Conservation (phyloP, 768 basidiomycete species). For the Rhodotorula kratochvilovae region DNA sequence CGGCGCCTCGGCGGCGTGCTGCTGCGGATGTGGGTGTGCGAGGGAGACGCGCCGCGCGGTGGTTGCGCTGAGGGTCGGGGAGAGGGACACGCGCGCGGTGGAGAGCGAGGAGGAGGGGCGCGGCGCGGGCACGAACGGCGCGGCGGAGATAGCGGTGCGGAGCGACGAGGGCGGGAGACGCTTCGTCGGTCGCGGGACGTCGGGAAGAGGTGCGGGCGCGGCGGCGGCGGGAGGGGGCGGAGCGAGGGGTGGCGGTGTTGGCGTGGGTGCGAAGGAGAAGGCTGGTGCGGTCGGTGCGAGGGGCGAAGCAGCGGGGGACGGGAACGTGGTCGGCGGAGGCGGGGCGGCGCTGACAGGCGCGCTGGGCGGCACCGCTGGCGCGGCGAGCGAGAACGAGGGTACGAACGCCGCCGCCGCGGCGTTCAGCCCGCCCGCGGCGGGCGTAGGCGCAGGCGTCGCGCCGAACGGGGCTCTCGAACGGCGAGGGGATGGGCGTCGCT, state of each 20-base stretch:
- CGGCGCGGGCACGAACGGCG: conserved; percentile 7
- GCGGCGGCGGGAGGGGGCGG: background rate
- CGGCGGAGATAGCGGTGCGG: conserved; percentile 6
- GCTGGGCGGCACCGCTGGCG: too few species aligned
- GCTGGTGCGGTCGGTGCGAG: background rate
- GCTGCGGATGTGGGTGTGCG: too few species aligned
- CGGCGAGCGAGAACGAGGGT: conserved; percentile 10
- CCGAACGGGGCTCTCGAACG: background rate
- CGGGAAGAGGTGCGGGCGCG: background rate
- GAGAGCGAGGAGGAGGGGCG: background rate
- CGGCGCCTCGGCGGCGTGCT: background rate
- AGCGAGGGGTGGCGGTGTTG: background rate
- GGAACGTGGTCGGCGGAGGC: background rate
- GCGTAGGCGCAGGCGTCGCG: background rate
- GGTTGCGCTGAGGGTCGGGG: too few species aligned
- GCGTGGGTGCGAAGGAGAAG: conserved; percentile 10
- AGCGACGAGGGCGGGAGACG: background rate
- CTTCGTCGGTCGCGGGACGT: background rate
- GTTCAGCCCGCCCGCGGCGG: background rate
- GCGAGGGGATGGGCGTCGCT: conserved; percentile 17
- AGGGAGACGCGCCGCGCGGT: background rate
- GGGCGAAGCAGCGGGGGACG: background rate
- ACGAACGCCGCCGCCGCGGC: background rate
- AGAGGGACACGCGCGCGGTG: background rate
- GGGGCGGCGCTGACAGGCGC: background rate